phyloP scores from a whole-genome alignment of 306 rosid genomes.

The Comarum palustre region DNA sequence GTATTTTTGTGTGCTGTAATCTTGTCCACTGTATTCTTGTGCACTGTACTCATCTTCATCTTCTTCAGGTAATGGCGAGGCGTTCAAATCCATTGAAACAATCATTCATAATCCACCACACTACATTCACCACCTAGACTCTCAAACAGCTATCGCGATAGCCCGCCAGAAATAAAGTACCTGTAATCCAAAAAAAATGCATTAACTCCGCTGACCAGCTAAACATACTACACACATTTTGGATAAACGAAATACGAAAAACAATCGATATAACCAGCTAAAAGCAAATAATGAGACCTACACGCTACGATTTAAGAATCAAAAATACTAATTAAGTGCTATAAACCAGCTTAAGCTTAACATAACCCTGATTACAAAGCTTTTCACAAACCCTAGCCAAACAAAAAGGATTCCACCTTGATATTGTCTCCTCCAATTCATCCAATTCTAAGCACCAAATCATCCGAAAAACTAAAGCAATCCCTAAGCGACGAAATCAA shows the following conservation, averaged over 20 bases:
- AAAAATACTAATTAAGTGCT: background rate
- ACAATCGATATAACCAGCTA: background rate
- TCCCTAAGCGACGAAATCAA: conserved; percentile 31
- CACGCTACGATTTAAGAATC: background rate
- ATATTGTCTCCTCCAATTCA: background rate
- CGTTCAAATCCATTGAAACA: conserved; percentile 97
- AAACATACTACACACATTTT: background rate
- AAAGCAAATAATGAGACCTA: background rate
- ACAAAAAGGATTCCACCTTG: conserved; percentile 14
- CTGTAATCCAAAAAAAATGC: conserved; percentile 13
- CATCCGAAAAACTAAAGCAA: conserved; percentile 19
- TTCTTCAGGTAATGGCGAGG: conserved; percentile 91
- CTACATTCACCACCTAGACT: conserved; percentile 42
- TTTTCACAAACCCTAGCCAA: conserved; percentile 20
- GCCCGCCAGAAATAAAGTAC: background rate
- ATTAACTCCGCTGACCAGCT: conserved; percentile 17
- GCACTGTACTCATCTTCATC: conserved; percentile 69
- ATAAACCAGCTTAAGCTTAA: background rate
- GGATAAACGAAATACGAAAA: background rate
- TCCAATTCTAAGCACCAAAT: conserved; percentile 16
- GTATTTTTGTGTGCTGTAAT: conserved; percentile 40
- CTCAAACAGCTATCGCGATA: background rate
- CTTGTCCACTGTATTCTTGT: conserved; percentile 19
- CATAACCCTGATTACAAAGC: background rate
- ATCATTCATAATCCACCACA: conserved; percentile 64